These are phyloP conservation scores for Volvox carteri DNA, from an alignment of 163 green algal species.

Conservation along the genomic window DNA sequence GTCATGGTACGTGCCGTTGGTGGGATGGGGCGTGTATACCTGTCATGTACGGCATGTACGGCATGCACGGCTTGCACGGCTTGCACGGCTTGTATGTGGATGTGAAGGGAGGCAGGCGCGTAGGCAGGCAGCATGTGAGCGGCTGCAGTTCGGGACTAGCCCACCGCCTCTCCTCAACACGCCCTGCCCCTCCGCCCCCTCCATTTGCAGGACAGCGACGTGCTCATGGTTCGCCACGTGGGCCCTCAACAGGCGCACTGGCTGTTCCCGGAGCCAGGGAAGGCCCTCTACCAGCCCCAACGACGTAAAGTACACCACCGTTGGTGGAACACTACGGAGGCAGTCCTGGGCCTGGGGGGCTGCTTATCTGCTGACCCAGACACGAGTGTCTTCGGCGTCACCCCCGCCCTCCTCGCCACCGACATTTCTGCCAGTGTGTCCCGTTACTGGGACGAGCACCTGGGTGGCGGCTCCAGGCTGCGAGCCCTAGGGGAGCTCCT, in stretches of 20 bases:
- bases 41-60: no score
- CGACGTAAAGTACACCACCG: background rate
- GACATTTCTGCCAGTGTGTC: background rate
- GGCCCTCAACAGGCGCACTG: background rate
- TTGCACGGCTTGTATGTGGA: no score
- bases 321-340: conserved; percentile 37
- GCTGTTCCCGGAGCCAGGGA: conserved; percentile 40
- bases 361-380: background rate
- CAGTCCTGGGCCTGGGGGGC: conserved; percentile 25
- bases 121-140: no score
- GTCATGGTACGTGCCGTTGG: conserved; percentile 33
- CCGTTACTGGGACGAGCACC: background rate
- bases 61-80: no score
- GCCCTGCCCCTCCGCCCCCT: background rate
- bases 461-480: background rate
- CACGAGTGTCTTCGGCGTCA: conserved; percentile 42
- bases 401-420: conserved; percentile 15
- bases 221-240: conserved; percentile 25
- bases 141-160: no score
- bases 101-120: no score
- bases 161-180: background rate
- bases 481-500: background rate
- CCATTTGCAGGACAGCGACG: conserved; percentile 41
- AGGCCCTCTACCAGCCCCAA: conserved; percentile 43
- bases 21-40: no score